These are phyloP conservation scores for Metarhizium brunneum DNA, from an alignment of 2,329 filamentous ascomycete genomes.

Conservation along the genomic window DNA sequence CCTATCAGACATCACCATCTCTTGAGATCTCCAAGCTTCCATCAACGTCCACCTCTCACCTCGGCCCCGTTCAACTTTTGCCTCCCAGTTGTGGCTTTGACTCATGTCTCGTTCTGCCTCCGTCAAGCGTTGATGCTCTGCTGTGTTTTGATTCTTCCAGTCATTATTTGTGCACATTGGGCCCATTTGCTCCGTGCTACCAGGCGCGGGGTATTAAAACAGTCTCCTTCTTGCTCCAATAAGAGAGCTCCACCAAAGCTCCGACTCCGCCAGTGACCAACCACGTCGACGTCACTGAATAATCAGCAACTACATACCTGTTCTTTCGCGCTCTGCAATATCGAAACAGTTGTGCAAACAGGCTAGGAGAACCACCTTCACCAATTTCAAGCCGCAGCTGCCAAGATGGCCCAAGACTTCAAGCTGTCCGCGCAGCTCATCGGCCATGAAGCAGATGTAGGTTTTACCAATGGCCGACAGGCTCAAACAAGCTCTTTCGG, in stretches of 20 bases:
- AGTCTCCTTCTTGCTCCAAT: constrained; percentile 1
- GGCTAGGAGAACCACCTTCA: constrained; percentile 5
- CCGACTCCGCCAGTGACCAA: constrained; percentile 4
- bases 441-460: constrained; percentile 90
- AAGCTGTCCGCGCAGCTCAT: constrained; percentile 85
- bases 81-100: neutral
- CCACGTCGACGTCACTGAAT: constrained; percentile 7
- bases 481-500: neutral
- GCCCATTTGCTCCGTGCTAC: neutral
- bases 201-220: no score
- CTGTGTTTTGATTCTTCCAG: neutral
- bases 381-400: constrained; percentile 4
- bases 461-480: constrained; percentile 16
- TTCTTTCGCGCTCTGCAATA: neutral
- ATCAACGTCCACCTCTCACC: constrained; percentile 13
- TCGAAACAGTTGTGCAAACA: neutral
- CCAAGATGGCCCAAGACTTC: constrained; percentile 66
- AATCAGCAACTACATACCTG: neutral
- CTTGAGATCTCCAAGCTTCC: constrained; percentile 18
- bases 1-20: no score
- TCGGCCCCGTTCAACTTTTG: neutral
- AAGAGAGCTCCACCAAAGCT: constrained; percentile 5
- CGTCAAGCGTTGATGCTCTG: neutral
- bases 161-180: no score
- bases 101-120: neutral